phyloP scores from a whole-genome alignment of 495 filamentous ascomycete species.

The Pseudomonodictys pantanalensis region DNA sequence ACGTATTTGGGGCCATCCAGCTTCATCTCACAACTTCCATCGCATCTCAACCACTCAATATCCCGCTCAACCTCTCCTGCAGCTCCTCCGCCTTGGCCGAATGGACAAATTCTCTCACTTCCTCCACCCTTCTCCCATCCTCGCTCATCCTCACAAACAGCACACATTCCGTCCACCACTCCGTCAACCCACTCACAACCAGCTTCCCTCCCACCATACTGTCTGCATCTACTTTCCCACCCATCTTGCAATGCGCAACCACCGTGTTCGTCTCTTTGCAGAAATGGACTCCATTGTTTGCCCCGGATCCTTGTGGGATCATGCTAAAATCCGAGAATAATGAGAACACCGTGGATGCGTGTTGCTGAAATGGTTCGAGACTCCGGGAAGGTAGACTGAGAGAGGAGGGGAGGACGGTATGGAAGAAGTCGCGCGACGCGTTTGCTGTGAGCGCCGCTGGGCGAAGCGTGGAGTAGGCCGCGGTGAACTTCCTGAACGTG shows the following conservation, averaged over 20 bases:
- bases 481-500: conserved; percentile 12
- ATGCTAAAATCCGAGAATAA: conserved; percentile 24
- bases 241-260: conserved; percentile 31
- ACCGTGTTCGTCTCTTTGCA: conserved; percentile 18
- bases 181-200: conserved; percentile 2
- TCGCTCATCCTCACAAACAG: conserved; percentile 17
- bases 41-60: conserved; percentile 15
- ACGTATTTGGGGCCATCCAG: no score
- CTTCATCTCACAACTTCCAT: no score
- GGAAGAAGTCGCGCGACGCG: conserved; percentile 8
- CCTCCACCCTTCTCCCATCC: conserved; percentile 14
- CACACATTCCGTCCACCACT: conserved; percentile 30
- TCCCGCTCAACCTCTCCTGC: conserved; percentile 30
- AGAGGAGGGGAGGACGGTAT: conserved; percentile 12
- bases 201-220: conserved; percentile 11
- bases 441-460: conserved; percentile 13
- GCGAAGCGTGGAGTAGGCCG: conserved; percentile 9
- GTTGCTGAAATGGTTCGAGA: conserved; percentile 5
- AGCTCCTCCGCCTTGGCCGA: conserved; percentile 35
- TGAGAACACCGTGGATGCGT: conserved; percentile 22
- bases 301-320: conserved; percentile 6
- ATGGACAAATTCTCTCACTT: conserved; percentile 36
- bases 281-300: not conserved
- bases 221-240: conserved; percentile 17
- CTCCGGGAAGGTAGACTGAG: conserved; percentile 5